These are phyloP conservation scores for Drechslera avenae DNA, from an alignment of 2,329 filamentous ascomycete genomes.

Conservation along the genomic window DNA sequence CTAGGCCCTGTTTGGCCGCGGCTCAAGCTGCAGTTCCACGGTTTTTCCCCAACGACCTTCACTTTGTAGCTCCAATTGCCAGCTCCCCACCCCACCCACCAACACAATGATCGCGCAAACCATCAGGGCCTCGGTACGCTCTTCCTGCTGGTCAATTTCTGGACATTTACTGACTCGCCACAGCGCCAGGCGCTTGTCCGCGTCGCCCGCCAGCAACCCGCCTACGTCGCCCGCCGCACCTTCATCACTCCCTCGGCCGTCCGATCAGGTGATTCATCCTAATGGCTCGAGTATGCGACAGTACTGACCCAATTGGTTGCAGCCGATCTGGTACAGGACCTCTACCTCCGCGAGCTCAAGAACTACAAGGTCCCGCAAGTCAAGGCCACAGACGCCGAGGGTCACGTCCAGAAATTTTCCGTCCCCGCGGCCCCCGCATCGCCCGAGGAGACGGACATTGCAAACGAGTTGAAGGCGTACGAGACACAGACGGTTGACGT, in stretches of 20 bases:
- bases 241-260: constrained; percentile 66
- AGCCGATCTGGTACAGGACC: constrained; percentile 98
- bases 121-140: constrained; percentile 64
- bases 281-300: constrained; percentile 19
- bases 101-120: constrained; percentile 64
- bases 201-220: constrained; percentile 62
- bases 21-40: constrained; percentile 26
- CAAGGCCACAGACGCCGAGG: constrained; percentile 86
- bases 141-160: constrained; percentile 7
- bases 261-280: constrained; percentile 63
- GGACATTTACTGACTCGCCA: constrained; percentile 33
- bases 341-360: constrained; percentile 96
- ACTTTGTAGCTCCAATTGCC: constrained; percentile 38
- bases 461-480: constrained; percentile 90
- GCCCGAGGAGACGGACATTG: constrained; percentile 92
- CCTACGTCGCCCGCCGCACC: constrained; percentile 63
- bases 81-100: constrained; percentile 37
- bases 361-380: constrained; percentile 85
- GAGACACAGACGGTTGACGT: constrained; percentile 93
- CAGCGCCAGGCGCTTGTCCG: constrained; percentile 67
- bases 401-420: constrained; percentile 87
- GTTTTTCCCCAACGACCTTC: constrained; percentile 31
- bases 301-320: constrained; percentile 45
- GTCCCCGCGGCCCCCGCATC: constrained; percentile 81
- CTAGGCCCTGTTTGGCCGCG: constrained; percentile 27